Base-by-base conservation (phyloP, 495 filamentous ascomycete genomes). In the Podospora bellae-mahoneyi region DNA sequence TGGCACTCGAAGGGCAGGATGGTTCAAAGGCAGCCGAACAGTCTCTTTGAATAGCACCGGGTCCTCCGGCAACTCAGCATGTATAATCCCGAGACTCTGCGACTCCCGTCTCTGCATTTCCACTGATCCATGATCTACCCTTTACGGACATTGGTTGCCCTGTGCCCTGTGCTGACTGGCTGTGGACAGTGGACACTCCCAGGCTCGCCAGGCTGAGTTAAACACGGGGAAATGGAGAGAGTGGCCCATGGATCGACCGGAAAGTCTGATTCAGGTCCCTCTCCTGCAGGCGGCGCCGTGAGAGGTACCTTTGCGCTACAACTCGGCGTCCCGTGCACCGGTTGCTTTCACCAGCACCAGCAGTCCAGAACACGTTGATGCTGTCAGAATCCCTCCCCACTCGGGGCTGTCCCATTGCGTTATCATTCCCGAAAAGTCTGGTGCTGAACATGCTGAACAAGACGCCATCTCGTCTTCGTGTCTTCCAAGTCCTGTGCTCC, bases 331-430 rank as follows among this genome's bases (percentile, higher is more conserved):
- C 55, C 55, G 55, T 58, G 55, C 55, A 26, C 55, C 55, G 23
- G n/a, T 20, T 7, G 55, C 23, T 58, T 23, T 20, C 23, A 19
- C 13, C 55, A 58, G n/a, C 23, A 19, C 13, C 55, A 58, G n/a
- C n/a, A n/a, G 55, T n/a, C 55, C 55, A 58, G 55, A 58, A 58
- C 55, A 48, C 39, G 16, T 2, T 58, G 55, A 26, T 58, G 39
- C n/a, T 58, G 55, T 58, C 55, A 58, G 55, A 58, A 58, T 19
- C n/a, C 55, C 55, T 23, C 23, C 23, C 23, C 23, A 23, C 23
- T 23, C 23, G 23, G 23, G 23, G 23, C 55, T 58, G 55, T 26
- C 34, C 61, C 61, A 48, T 63, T 63, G 61, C 61, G 61, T 63
- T 63, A 63, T 63, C 48, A 63, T 44, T 32, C 55, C 55, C n/a